Percentiles rank a stretch among this genome's conserved stretches.
Evolutionary conservation across 192 early-diverging fungal species (phyloP).

Genomic region (Thamnidium elegans): DNA sequence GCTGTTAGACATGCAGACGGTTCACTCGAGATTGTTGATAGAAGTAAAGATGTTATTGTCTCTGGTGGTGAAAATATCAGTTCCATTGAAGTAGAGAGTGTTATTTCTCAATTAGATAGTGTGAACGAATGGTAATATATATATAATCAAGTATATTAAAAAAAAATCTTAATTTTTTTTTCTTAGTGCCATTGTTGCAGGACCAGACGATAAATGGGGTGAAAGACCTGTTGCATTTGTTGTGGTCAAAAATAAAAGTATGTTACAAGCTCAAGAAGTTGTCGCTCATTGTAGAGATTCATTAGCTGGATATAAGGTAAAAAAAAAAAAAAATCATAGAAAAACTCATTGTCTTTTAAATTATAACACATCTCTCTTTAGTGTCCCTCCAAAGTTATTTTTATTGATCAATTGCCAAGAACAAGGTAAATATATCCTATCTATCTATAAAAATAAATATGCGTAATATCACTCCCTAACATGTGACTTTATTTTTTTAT

Average conservation of each 20-base stretch:
- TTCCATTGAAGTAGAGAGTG: conserved; percentile 54
- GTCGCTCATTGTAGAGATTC: conserved; percentile 38
- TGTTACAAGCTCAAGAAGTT: conserved; percentile 25
- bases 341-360: too few species aligned
- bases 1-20: conserved; percentile 60
- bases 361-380: conserved; percentile 6
- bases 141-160: background rate
- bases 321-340: background rate
- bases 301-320: conserved; percentile 56
- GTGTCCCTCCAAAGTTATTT: conserved; percentile 21
- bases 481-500: too few species aligned
- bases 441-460: background rate
- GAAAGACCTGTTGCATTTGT: conserved; percentile 59
- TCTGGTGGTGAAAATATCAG: conserved; percentile 62
- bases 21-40: conserved; percentile 55
- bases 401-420: conserved; percentile 17
- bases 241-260: conserved; percentile 40
- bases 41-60: conserved; percentile 63
- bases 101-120: conserved; percentile 42
- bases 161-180: background rate
- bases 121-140: conserved; percentile 47
- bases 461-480: background rate
- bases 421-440: conserved; percentile 16
- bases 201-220: conserved; percentile 57
- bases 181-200: conserved; percentile 49